Evolutionary conservation across 495 filamentous ascomycete genomes (phyloP).

Genomic region (Xylaria palmicola): DNA sequence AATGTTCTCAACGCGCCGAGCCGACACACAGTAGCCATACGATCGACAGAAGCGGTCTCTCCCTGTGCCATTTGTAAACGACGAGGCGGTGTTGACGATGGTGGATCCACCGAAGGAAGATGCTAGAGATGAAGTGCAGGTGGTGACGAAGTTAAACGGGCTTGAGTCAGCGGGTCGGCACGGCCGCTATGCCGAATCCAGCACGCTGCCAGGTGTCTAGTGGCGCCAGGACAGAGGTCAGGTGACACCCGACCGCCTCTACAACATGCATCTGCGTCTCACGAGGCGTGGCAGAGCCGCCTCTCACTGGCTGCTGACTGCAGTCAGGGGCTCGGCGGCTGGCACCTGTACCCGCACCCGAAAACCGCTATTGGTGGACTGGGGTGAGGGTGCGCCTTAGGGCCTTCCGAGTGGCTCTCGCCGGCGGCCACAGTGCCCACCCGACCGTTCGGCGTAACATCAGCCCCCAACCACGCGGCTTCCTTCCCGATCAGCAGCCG

Average conservation of each 20-base stretch:
- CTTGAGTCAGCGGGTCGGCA: background rate
- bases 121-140: background rate
- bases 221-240: background rate
- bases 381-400: too few species aligned
- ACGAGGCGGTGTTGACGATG: background rate
- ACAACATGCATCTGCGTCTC: background rate
- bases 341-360: conserved; percentile 1
- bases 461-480: too few species aligned
- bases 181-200: background rate
- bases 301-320: background rate
- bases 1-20: background rate
- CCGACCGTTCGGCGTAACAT: too few species aligned
- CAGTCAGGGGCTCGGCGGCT: background rate
- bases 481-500: too few species aligned
- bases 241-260: background rate
- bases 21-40: conserved; percentile 9
- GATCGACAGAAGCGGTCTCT: background rate
- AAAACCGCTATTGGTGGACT: too few species aligned
- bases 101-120: background rate
- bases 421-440: too few species aligned
- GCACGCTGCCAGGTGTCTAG: background rate
- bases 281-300: background rate
- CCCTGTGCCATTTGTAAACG: background rate
- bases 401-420: too few species aligned
- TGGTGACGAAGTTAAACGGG: background rate